Conservation (phyloP, 2,329 filamentous ascomycete species). For the Xylaria sp. region DNA sequence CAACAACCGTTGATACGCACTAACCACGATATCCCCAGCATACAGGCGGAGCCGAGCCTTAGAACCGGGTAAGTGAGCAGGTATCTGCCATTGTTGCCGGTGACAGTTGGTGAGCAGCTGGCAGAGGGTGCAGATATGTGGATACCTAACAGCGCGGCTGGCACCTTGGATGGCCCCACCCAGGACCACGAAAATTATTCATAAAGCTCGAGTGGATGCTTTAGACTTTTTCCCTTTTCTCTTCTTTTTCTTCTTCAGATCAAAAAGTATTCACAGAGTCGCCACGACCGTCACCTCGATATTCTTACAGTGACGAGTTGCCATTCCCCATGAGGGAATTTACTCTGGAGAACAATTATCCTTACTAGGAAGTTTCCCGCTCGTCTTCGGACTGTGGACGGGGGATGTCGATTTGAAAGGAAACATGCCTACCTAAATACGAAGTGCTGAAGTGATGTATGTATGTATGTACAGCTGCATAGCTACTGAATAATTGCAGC, state of each 20-base stretch:
- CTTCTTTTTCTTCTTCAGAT: conserved; percentile 57
- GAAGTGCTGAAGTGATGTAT: too few relatives aligned
- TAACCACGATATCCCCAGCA: too few relatives aligned
- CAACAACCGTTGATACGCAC: too few relatives aligned
- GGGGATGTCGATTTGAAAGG: conserved; percentile 66
- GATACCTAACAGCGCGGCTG: background rate
- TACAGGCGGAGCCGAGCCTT: too few relatives aligned
- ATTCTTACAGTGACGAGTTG: conserved; percentile 65
- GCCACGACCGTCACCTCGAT: conserved; percentile 67
- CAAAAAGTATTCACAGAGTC: conserved; percentile 67
- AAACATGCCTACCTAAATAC: conserved; percentile 52
- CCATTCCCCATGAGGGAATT: conserved; percentile 57
- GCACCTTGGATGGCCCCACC: conserved; percentile 2
- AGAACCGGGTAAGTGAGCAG: too few relatives aligned
- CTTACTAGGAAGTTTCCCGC: conserved; percentile 69
- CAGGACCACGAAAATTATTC: background rate
- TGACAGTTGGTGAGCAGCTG: background rate
- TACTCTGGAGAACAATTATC: conserved; percentile 64
- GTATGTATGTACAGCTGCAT: too few relatives aligned
- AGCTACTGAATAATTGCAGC: too few relatives aligned
- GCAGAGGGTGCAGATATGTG: background rate
- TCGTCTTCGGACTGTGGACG: conserved; percentile 55
- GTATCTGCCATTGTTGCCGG: too few relatives aligned
- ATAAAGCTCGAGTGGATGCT: conserved; percentile 35
- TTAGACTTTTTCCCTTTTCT: conserved; percentile 27